Percentiles rank a stretch among this genome's conserved stretches.
phyloP scores from a whole-genome alignment of 2,329 filamentous ascomycete genomes.

The Cordyceps farinosa region DNA sequence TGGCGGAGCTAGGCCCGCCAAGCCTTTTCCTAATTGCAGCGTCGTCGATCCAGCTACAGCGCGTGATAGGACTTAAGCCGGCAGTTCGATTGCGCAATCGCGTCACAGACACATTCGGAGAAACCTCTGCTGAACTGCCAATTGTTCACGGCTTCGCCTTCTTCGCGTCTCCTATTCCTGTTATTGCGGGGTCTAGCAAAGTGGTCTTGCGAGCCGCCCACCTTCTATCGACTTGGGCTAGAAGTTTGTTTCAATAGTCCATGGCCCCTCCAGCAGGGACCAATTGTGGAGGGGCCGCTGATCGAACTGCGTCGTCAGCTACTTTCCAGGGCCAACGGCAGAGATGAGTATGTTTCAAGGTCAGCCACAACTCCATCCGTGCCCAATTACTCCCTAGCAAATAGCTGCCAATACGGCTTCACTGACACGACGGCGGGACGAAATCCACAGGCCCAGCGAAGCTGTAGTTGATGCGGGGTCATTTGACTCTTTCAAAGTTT shows the following conservation, averaged over 20 bases:
- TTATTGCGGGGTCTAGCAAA: background rate
- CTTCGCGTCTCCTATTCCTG: background rate
- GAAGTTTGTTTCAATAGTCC: background rate
- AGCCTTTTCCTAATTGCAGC: constrained; percentile 5
- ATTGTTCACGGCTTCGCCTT: background rate
- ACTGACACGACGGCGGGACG: background rate
- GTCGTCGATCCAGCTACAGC: constrained; percentile 6
- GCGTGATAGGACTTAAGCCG: background rate
- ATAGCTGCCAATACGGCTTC: background rate
- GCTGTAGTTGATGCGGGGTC: background rate
- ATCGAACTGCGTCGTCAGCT: constrained; percentile 8
- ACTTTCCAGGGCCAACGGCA: background rate
- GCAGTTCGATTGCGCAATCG: constrained; percentile 11
- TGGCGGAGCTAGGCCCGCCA: background rate
- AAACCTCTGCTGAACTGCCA: background rate
- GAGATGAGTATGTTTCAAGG: constrained; percentile 13
- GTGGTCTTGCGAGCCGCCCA: background rate
- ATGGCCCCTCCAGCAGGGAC: background rate
- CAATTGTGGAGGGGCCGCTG: constrained; percentile 1
- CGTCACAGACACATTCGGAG: background rate
- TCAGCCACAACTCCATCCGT: background rate
- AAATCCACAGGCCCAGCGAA: background rate
- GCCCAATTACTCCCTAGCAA: background rate
- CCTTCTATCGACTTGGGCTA: constrained; percentile 1
- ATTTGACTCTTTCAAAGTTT: no score